phyloP scores from a whole-genome alignment of 1,284 basidiomycete species.

The Apiotrichum gamsii region DNA sequence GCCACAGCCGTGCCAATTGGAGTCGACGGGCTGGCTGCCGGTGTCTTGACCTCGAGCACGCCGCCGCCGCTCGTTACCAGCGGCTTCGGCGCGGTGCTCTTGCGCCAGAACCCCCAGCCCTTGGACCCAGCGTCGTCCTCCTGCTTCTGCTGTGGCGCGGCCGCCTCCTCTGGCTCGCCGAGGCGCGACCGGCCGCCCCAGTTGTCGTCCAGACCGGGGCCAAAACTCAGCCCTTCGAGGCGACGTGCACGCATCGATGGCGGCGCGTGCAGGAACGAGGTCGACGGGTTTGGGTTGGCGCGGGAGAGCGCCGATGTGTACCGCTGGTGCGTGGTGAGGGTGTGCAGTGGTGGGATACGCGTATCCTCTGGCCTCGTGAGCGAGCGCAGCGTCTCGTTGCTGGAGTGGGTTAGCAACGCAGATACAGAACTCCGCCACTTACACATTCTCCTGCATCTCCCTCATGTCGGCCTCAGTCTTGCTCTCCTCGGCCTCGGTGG shows the following conservation, averaged over 20 bases:
- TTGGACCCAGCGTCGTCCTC: conserved; percentile 12
- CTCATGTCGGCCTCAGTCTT: conserved; percentile 21
- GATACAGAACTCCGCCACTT: conserved; percentile 13
- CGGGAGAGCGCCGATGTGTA: conserved; percentile 34
- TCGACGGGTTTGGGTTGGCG: conserved; percentile 33
- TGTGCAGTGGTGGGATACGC: conserved; percentile 35
- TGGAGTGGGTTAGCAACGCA: conserved; percentile 10
- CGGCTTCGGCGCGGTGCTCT: conserved; percentile 25
- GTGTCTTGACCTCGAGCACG: conserved; percentile 40
- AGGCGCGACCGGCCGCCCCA: conserved; percentile 40
- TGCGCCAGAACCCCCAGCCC: conserved; percentile 45
- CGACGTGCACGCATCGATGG: conserved; percentile 3
- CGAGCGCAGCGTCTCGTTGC: conserved; percentile 24
- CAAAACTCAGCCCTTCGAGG: conserved; percentile 6
- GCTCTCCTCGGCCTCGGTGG: conserved; percentile 23
- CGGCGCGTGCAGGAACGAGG: conserved; percentile 33
- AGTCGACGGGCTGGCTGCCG: neutral
- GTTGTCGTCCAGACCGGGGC: conserved; percentile 15
- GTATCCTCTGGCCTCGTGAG: conserved; percentile 30
- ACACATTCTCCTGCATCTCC: conserved; percentile 26
- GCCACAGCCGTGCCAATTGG: neutral
- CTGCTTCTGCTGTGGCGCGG: conserved; percentile 9
- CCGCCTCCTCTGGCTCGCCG: conserved; percentile 36
- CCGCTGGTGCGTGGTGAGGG: conserved; percentile 33
- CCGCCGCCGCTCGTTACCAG: conserved; percentile 44